Evolutionary conservation across 1,284 basidiomycete genomes (phyloP).

Genomic region (Schizopora paradoxa): DNA sequence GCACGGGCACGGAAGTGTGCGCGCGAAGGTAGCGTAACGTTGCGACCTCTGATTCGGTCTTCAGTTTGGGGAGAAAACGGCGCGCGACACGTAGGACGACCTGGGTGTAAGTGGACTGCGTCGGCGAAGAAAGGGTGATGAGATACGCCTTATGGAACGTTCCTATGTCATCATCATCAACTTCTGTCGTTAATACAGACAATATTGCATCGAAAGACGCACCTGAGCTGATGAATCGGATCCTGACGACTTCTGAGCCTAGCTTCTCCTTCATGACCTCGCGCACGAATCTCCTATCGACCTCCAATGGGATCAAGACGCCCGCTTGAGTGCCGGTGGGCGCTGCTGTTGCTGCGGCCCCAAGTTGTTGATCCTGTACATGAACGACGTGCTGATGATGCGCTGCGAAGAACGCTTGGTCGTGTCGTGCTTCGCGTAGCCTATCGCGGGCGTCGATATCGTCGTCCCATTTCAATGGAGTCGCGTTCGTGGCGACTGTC

Average conservation of each 20-base stretch:
- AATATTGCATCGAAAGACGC: constrained; percentile 13
- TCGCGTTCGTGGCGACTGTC: neutral
- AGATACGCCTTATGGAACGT: constrained; percentile 83
- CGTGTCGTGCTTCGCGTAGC: constrained; percentile 10
- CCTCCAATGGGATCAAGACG: constrained; percentile 9
- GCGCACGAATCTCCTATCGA: constrained; percentile 11
- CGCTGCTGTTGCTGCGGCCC: too few relatives aligned
- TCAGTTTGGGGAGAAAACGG: constrained; percentile 75
- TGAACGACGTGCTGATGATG: too few relatives aligned
- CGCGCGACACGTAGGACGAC: constrained; percentile 74
- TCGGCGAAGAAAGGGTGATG: constrained; percentile 50
- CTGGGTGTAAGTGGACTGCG: constrained; percentile 34
- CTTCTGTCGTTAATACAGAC: constrained; percentile 2
- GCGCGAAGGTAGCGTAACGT: constrained; percentile 71
- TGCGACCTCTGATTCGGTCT: constrained; percentile 78
- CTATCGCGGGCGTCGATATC: constrained; percentile 13
- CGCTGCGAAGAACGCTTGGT: too few relatives aligned
- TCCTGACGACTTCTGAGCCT: constrained; percentile 56
- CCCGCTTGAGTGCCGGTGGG: constrained; percentile 1
- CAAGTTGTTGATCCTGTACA: too few relatives aligned
- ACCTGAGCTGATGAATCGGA: constrained; percentile 71
- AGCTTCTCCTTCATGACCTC: constrained; percentile 71
- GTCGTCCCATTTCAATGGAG: constrained; percentile 14
- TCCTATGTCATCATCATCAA: constrained; percentile 35
- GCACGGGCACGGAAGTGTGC: constrained; percentile 64